Conservation (phyloP, 768 basidiomycete genomes). For the Pulveroboletus ravenelii region DNA sequence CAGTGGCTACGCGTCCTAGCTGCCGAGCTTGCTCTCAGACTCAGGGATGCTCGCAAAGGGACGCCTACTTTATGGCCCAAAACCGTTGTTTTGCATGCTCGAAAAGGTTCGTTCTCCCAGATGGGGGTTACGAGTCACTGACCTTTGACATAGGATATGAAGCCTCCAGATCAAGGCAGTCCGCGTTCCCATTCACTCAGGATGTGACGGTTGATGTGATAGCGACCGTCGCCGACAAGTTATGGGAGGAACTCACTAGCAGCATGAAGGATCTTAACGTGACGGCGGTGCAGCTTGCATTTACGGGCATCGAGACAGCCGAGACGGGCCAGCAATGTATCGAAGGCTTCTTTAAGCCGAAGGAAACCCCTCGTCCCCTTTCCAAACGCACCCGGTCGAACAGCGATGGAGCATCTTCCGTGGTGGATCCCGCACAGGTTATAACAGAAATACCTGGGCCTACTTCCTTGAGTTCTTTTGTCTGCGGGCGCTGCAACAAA, state of each 20-base stretch:
- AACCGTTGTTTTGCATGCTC: constrained; percentile 73
- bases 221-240: constrained; percentile 65
- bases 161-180: constrained; percentile 71
- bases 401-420: constrained; percentile 7
- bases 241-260: constrained; percentile 87
- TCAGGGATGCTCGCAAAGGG: constrained; percentile 73
- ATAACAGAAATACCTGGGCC: not conserved
- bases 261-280: constrained; percentile 53
- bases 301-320: constrained; percentile 69
- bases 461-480: constrained; percentile 35
- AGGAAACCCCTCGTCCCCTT: constrained; percentile 18
- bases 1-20: constrained; percentile 93
- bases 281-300: constrained; percentile 65
- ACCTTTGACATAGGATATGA: constrained; percentile 53
- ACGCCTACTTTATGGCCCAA: constrained; percentile 87
- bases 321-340: constrained; percentile 84
- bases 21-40: constrained; percentile 80
- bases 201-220: constrained; percentile 75
- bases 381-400: constrained; percentile 40
- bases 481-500: constrained; percentile 57
- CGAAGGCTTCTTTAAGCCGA: constrained; percentile 71
- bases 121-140: not conserved
- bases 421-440: not conserved
- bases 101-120: constrained; percentile 50
- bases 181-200: constrained; percentile 78